phyloP scores from a whole-genome alignment of 2,329 filamentous ascomycete species.

The Alternaria brassicae region DNA sequence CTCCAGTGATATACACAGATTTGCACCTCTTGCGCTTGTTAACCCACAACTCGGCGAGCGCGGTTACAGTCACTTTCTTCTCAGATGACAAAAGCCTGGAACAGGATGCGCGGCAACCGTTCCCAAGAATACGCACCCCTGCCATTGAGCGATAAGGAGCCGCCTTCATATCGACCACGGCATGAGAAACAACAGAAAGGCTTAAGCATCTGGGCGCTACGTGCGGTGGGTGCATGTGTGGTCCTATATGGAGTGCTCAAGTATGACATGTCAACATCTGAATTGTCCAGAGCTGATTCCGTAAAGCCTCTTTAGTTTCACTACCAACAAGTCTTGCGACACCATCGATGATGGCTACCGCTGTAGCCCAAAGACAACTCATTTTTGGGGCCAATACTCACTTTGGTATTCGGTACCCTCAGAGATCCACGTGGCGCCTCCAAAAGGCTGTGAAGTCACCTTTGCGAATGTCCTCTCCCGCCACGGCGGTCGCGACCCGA shows the following conservation, averaged over 20 bases:
- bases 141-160: conserved; percentile 42
- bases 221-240: conserved; percentile 25
- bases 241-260: conserved; percentile 34
- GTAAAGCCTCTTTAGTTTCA: conserved; percentile 25
- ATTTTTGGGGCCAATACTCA: conserved; percentile 86
- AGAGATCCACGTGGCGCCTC: conserved; percentile 66
- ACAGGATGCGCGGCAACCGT: conserved; percentile 35
- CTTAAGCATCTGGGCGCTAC: conserved; percentile 24
- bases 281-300: conserved; percentile 16
- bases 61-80: background rate
- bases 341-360: conserved; percentile 65
- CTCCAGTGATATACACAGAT: background rate
- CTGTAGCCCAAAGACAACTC: conserved; percentile 68
- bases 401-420: conserved; percentile 81
- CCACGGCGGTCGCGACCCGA: conserved; percentile 85
- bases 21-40: background rate
- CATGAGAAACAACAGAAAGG: conserved; percentile 17
- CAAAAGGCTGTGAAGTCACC: conserved; percentile 73
- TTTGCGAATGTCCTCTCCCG: conserved; percentile 84
- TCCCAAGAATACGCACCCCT: conserved; percentile 37
- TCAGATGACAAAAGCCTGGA: conserved; percentile 40
- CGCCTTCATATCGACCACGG: conserved; percentile 25
- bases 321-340: conserved; percentile 56
- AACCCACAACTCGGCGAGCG: too few relatives aligned
- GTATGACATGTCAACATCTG: conserved; percentile 21